Conservation (phyloP, 805 yeast species). For the Candida pseudoglaebosa region DNA sequence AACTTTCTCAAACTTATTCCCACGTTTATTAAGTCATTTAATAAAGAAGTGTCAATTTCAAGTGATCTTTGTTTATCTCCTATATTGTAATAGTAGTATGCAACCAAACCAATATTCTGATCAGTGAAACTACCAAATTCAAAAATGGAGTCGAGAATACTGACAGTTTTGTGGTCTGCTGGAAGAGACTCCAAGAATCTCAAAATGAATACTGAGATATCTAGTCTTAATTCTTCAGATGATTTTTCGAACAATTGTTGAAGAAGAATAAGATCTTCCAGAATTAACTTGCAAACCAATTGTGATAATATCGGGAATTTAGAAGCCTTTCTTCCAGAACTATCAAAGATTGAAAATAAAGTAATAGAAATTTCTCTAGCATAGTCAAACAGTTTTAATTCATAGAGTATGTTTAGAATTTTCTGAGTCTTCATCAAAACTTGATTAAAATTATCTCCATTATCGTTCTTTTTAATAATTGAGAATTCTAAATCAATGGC, state of each 20-base stretch:
- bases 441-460: slow-evolving; percentile 1
- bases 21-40: slow-evolving; percentile 12
- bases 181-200: slow-evolving; percentile 18
- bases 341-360: neutral
- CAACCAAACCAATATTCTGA: slow-evolving; percentile 9
- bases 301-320: neutral
- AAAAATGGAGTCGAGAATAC: slow-evolving; percentile 15
- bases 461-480: slow-evolving; percentile 11
- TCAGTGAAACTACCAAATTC: slow-evolving; percentile 11
- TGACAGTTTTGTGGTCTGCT: slow-evolving; percentile 13
- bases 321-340: neutral
- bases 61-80: slow-evolving; percentile 13
- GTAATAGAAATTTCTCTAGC: neutral
- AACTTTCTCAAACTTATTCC: slow-evolving; percentile 21
- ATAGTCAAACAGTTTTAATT: slow-evolving; percentile 5
- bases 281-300: neutral
- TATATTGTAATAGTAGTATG: slow-evolving; percentile 19
- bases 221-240: neutral
- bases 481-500: slow-evolving; percentile 30
- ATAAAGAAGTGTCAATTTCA: slow-evolving; percentile 5
- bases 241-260: neutral
- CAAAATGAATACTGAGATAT: slow-evolving; percentile 14
- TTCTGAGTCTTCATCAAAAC: slow-evolving; percentile 26
- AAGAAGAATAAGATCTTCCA: neutral
- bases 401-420: slow-evolving; percentile 25